These are phyloP conservation scores for Mortierella sp. DNA, from an alignment of 371 early-diverging fungal genomes.

Conservation along the genomic window DNA sequence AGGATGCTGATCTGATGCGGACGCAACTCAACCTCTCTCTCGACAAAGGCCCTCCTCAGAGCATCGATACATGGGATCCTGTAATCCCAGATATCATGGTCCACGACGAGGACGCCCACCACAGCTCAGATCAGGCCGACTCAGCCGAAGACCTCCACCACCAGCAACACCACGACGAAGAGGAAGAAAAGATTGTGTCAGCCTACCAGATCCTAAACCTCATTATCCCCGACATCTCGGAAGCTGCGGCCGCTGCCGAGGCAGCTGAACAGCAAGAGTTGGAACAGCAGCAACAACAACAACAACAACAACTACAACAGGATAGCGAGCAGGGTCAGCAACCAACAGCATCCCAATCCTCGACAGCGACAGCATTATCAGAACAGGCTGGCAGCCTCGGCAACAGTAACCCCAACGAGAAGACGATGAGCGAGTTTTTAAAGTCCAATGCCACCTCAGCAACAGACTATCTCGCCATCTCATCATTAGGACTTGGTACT, in stretches of 20 bases:
- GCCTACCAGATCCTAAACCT: constrained; percentile 49
- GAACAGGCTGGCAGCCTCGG: neutral
- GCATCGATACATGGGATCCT: constrained; percentile 56
- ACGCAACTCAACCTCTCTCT: constrained; percentile 45
- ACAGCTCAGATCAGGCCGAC: neutral
- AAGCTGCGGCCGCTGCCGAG: constrained; percentile 50
- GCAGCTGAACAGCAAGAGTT: constrained; percentile 46
- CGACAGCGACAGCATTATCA: constrained; percentile 18
- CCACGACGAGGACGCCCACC: constrained; percentile 38
- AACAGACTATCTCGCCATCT: constrained; percentile 35
- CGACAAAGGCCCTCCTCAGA: constrained; percentile 53
- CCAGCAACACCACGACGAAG: constrained; percentile 35
- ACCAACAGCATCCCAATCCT: constrained; percentile 10
- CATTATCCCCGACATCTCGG: constrained; percentile 56
- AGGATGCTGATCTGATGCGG: constrained; percentile 35
- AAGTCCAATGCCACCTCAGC: constrained; percentile 24
- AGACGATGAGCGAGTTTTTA: constrained; percentile 26
- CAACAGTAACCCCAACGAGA: constrained; percentile 17
- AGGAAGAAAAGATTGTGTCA: constrained; percentile 52
- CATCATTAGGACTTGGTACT: constrained; percentile 36
- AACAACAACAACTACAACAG: constrained; percentile 38
- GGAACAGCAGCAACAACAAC: constrained; percentile 44
- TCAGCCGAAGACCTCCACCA: neutral
- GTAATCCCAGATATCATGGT: constrained; percentile 53
- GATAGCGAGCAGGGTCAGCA: neutral